These are phyloP conservation scores for Rhizopus microsporus DNA, from an alignment of 371 early-diverging fungal species.

Conservation along the genomic window DNA sequence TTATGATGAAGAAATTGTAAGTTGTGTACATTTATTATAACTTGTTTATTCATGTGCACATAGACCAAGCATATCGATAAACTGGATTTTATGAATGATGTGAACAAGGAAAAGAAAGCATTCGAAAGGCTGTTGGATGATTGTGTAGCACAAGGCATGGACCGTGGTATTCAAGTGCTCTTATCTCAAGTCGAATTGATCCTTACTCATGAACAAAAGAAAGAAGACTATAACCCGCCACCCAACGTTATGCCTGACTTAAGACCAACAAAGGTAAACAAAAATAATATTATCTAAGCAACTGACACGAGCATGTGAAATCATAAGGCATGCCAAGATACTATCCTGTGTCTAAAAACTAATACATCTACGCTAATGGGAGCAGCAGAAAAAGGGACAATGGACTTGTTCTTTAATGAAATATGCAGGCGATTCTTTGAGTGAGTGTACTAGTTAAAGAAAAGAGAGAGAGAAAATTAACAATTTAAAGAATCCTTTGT, in stretches of 20 bases:
- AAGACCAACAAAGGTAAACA: slow-evolving; percentile 66
- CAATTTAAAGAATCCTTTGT: slow-evolving; percentile 53
- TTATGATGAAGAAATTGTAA: slow-evolving; percentile 74
- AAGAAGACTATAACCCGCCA: slow-evolving; percentile 72
- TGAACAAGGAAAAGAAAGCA: slow-evolving; percentile 81
- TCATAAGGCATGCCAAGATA: slow-evolving; percentile 61
- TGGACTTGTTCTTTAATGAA: slow-evolving; percentile 89
- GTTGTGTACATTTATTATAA: slow-evolving; percentile 1
- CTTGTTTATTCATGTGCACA: not conserved
- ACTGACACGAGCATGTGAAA: not conserved
- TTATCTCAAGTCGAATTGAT: slow-evolving; percentile 79
- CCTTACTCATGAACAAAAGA: slow-evolving; percentile 60
- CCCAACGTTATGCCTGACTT: slow-evolving; percentile 50
- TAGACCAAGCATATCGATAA: slow-evolving; percentile 71
- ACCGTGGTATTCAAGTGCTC: slow-evolving; percentile 80
- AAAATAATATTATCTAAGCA: not conserved
- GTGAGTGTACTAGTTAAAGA: slow-evolving; percentile 42
- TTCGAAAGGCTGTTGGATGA: slow-evolving; percentile 85
- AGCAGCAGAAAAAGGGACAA: slow-evolving; percentile 82
- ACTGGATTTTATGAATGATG: slow-evolving; percentile 80
- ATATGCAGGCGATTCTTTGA: slow-evolving; percentile 85
- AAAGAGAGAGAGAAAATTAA: not conserved
- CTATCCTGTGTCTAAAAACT: slow-evolving; percentile 75
- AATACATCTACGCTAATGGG: slow-evolving; percentile 75
- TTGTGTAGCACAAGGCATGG: slow-evolving; percentile 86